Evolutionary conservation across 192 early-diverging fungal species (phyloP), one percentile per base, ranked within the genome.

Genomic region (Coemansia sp.): DNA sequence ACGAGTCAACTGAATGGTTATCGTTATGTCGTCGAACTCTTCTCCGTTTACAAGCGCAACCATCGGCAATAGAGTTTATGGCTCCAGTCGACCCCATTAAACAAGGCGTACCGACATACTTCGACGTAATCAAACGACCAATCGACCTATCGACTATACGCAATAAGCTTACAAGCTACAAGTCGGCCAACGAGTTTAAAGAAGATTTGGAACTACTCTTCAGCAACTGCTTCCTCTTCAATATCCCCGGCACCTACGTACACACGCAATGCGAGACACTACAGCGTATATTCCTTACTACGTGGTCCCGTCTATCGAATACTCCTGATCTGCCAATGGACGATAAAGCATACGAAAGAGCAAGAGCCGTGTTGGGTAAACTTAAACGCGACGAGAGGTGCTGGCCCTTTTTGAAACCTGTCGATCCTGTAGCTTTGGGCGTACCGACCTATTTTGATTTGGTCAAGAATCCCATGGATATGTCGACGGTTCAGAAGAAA

Each of bases 101-200:
- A 24, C 82, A 87, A 31, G 84, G 83, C 20, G 81, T 92, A 36
- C 90, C 91, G 0, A 85, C 85, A 13, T 94, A 94, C 65, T 71
- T 70, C 16, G 85, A 88, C 40, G 66, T 92, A 0, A 87, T 94
- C 69, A 91, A 90, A 41, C 20, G 58, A 0, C 92, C 92, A 0
- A 93, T 93, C 88, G 92, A 93, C 69, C 80, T 93, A 3, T 86
- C 89, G 22, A 93, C 91, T 0, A 85, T 92, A 27, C 76, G 71
- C 55, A 79, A 81, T 6, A 88, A 89, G 39, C 80, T 93, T 1
- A 86, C 86, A 6, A 72, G 84, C n/a, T 92, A 93, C 75, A 62
- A 36, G 3, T 79, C 41, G 0, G 66, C 87, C 0, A 63, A 72
- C 3, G 84, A 87, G 49, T 81, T 93, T 39, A 65, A 79, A n/a